A percentile compares a stretch with the other conserved stretches of the same genome.
Evolutionary conservation across 2,329 filamentous ascomycete genomes (phyloP).

Genomic region (Aspergillus arachidicola): DNA sequence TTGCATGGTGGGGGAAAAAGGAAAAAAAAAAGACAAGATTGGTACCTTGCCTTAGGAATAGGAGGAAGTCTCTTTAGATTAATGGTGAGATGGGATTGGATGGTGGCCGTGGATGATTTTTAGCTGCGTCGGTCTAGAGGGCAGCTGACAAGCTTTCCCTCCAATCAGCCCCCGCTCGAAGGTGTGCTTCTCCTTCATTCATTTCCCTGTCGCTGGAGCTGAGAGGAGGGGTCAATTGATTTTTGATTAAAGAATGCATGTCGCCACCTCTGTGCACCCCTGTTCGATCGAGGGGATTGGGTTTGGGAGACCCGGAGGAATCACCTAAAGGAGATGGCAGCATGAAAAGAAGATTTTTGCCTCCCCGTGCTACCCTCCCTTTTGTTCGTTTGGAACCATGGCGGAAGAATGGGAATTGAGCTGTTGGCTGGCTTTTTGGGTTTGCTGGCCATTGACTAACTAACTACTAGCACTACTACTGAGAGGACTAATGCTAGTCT

Average conservation of each 20-base stretch:
- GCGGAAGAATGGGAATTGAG: not conserved
- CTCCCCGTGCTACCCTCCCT: not conserved
- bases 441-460: not conserved
- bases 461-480: too few species aligned
- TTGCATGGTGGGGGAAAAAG: too few species aligned
- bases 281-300: not conserved
- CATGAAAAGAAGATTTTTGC: not conserved
- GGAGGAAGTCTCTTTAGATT: not conserved
- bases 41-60: not conserved
- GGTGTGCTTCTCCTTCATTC: not conserved
- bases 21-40: not conserved
- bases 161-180: not conserved
- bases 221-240: not conserved
- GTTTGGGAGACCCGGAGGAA: not conserved
- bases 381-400: not conserved
- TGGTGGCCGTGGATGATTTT: not conserved
- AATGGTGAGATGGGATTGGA: not conserved
- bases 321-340: not conserved
- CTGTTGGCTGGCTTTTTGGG: not conserved
- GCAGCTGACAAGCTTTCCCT: not conserved
- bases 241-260: not conserved
- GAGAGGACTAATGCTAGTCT: slow-evolving; percentile 4
- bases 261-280: not conserved
- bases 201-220: not conserved
- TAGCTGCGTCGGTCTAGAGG: not conserved